These are phyloP conservation scores for Phaseolus lunatus DNA, from an alignment of 306 rosid species.

Conservation along the genomic window DNA sequence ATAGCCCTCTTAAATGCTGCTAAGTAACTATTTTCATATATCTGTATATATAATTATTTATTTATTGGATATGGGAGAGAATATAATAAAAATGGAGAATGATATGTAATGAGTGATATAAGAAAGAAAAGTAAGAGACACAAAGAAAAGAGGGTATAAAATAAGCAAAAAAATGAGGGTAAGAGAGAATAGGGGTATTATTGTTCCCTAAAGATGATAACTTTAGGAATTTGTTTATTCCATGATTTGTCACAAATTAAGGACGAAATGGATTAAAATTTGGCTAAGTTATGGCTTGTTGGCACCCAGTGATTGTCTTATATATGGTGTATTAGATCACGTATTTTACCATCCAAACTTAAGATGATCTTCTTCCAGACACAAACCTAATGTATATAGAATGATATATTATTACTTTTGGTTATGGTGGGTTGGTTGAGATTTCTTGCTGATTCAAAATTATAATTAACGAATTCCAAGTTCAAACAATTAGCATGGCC, in stretches of 20 bases:
- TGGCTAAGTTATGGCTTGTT: constrained; percentile 38
- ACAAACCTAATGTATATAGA: constrained; percentile 45
- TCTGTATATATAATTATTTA: too few species aligned
- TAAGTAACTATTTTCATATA: too few species aligned
- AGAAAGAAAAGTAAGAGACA: not conserved
- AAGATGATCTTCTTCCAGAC: too few species aligned
- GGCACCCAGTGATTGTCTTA: constrained; percentile 50
- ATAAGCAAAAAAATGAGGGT: not conserved
- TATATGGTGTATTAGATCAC: constrained; percentile 35
- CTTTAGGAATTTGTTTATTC: not conserved
- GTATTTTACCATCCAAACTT: constrained; percentile 38
- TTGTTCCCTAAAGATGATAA: not conserved
- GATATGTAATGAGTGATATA: not conserved
- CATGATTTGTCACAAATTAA: constrained; percentile 26
- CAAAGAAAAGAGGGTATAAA: not conserved
- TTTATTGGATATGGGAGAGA: too few species aligned
- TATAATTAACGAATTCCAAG: constrained; percentile 33
- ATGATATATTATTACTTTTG: constrained; percentile 20
- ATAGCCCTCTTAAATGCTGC: too few species aligned
- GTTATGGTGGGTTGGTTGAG: constrained; percentile 48
- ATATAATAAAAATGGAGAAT: not conserved
- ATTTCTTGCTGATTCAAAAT: constrained; percentile 34
- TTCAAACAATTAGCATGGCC: constrained; percentile 34
- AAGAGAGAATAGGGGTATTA: not conserved
- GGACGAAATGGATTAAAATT: constrained; percentile 28